These are phyloP conservation scores for Solanum sejunctum DNA, from an alignment of 257 asterid genomes.

Conservation along the genomic window DNA sequence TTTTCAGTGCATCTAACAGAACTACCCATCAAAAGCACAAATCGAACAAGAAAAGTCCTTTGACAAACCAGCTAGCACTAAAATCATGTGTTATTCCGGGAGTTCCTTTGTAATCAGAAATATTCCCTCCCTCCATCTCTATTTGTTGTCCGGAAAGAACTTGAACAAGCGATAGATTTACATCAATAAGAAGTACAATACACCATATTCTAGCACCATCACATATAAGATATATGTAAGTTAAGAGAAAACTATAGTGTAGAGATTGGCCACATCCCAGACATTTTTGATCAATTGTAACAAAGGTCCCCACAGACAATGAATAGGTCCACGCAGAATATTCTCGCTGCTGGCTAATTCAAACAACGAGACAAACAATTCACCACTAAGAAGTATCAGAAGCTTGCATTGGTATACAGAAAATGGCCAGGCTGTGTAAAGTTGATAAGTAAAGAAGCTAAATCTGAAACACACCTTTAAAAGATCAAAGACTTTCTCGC, in stretches of 20 bases:
- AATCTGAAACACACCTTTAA: conserved; percentile 49
- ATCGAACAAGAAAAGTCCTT: not conserved
- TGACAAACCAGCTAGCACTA: not conserved
- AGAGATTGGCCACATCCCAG: not conserved
- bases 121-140: not conserved
- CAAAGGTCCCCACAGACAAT: not conserved
- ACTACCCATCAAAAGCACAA: not conserved
- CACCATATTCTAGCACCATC: not conserved
- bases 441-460: not conserved
- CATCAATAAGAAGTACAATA: not conserved
- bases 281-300: not conserved
- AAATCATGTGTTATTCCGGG: not conserved
- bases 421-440: not conserved
- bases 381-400: not conserved
- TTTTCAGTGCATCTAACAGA: not conserved
- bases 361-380: not conserved
- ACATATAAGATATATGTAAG: not conserved
- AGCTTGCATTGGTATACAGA: not conserved
- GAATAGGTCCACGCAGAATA: not conserved
- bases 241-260: not conserved
- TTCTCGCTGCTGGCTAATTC: not conserved
- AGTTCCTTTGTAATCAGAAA: not conserved
- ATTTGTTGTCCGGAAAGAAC: not conserved
- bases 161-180: not conserved
- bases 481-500: conserved; percentile 97